Base-by-base conservation (phyloP, 2,329 filamentous ascomycete genomes). In the Purpureocillium takamizusanense region DNA sequence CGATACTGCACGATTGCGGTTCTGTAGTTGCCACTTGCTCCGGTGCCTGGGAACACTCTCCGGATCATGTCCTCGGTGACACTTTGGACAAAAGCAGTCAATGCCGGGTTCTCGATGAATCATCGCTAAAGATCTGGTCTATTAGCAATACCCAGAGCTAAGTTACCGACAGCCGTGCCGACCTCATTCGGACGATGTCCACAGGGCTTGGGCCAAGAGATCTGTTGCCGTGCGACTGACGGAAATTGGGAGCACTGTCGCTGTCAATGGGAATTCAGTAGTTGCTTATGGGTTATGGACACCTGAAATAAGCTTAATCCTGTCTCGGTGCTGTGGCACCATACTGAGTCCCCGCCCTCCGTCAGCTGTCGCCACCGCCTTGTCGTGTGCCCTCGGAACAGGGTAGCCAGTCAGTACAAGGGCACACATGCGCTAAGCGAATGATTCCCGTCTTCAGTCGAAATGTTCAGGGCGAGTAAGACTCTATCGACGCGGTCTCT, bases 11-110 rank as follows among this genome's bases (percentile, higher is more conserved):
- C 47, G 54, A 57, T 4, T 71, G 70, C 44, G 75, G 75, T 3
- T 70, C 73, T 0, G 74, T 78, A 1, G 56, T 68, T 13, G 74
- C 69, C 15, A 78, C 74, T 1, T 77, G 72, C 48, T 72, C 72
- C 0, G 74, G 74, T 2, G 67, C 68, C 2, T 78, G 73, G 74
- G 58, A 57, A 13, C 60, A 58, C 25, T 43, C 51, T 9, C 13
- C 41, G 7, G 37, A 42, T 3, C 12, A 15, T 15, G 31, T 18
- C 6, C 9, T 39, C 25, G 37, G 33, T 13, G 33, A 12, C 7
- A 33, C 34, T 12, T 25, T 17, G 29, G 14, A 7, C 7, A 25
- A 6, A 7, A 23, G 16, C 12, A 25, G 27, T 15, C 16, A 6
- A 7, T 32, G 14, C 18, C 38, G 21, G 15, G 40, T 46, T 1